Evolutionary conservation across 2,329 filamentous ascomycete genomes (phyloP).

Genomic region (Calonectria naviculata): DNA sequence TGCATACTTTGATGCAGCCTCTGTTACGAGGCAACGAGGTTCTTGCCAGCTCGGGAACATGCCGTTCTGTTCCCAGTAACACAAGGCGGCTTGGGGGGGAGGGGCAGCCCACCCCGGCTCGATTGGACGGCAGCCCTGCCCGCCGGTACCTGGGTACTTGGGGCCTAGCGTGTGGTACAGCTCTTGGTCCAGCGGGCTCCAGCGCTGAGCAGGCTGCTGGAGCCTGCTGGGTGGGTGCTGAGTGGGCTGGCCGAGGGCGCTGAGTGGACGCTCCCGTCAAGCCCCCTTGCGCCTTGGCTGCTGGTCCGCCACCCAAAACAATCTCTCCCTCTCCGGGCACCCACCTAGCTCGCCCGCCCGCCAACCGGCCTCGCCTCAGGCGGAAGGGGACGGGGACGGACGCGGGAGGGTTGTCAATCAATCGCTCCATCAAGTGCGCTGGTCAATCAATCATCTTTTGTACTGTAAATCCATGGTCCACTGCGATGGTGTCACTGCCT

Average conservation of each 20-base stretch:
- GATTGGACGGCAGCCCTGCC: neutral
- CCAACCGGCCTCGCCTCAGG: constrained; percentile 37
- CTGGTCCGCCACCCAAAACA: constrained; percentile 22
- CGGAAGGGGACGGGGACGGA: constrained; percentile 25
- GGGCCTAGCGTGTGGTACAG: neutral
- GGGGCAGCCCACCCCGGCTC: neutral
- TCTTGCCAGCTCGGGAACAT: constrained; percentile 11
- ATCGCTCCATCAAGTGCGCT: constrained; percentile 36
- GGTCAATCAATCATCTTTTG: constrained; percentile 31
- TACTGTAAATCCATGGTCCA: constrained; percentile 24
- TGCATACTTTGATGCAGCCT: constrained; percentile 18
- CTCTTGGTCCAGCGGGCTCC: constrained; percentile 4
- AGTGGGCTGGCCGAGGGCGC: constrained; percentile 5
- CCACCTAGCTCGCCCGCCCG: constrained; percentile 17
- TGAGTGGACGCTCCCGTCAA: constrained; percentile 18
- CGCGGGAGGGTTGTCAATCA: constrained; percentile 33
- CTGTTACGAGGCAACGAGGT: constrained; percentile 19
- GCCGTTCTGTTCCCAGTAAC: neutral
- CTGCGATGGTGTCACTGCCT: constrained; percentile 34
- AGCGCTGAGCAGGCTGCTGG: constrained; percentile 14
- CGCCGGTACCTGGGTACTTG: neutral
- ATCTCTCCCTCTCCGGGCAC: constrained; percentile 16
- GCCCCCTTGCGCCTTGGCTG: constrained; percentile 23
- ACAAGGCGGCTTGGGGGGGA: neutral
- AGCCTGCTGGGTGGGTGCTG: constrained; percentile 10